Base-by-base conservation (phyloP, 768 basidiomycete species). In the Melanogaster broomeanus region DNA sequence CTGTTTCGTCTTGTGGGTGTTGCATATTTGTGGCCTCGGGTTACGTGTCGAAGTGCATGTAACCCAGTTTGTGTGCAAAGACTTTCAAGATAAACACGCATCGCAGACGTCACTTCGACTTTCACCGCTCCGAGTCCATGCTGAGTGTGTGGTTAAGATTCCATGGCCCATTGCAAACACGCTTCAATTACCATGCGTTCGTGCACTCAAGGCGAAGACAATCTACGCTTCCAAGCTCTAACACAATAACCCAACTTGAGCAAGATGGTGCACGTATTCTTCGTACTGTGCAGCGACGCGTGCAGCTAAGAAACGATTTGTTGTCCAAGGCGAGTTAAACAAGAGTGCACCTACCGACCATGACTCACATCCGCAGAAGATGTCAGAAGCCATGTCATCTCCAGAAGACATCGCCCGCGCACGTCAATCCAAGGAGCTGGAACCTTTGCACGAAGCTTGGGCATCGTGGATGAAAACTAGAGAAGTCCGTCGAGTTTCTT, bases 391-490 rank as follows among this genome's bases (percentile, higher is more conserved):
- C 45, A 72, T 79, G 67, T 77, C 80, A 4, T 75, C 78, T 15
- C 70, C 75, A 8, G 81, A 81, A 39, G 83, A 87, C 56, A 80
- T 90, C 47, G 66, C 71, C 10, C 71, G 75, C 10, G 77, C 87
- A 1, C 84, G 83, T 55, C 76, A 80, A 22, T 66, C 87, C 39
- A 88, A 87, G 56, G 87, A 91, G 49, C 66, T 85, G 12, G 87
- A 90, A 57, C 76, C 83, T 2, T 70, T 94, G 3, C 77, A 81
- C 33, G 66, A 74, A 11, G 86, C 85, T 10, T 95, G 91, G 90
- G 69, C 80, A 25, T 65, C 75, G 21, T 92, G 86, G 82, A 63
- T 62, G 19, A 67, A 70, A n/a, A 76, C 80, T 6, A 74, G 73
- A 52, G 60, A 84, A 75, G 92, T 90, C 55, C 48, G 78, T 69